Percentiles rank a stretch among this genome's conserved stretches.
Conservation (phyloP, 352 stramenopile genomes). For the Aphanomyces euteiches region DNA sequence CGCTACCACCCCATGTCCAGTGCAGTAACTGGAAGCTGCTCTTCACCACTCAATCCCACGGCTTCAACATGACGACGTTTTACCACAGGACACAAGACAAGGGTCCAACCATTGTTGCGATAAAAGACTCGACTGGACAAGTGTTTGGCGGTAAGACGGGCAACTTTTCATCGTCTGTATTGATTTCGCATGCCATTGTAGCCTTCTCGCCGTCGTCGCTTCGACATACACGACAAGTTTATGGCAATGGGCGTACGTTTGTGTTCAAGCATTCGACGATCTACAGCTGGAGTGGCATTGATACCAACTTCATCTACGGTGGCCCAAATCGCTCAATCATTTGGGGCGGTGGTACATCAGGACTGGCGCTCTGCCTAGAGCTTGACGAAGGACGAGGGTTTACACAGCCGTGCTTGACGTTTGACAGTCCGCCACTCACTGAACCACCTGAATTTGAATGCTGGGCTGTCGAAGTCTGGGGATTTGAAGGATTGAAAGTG, state of each 20-base stretch:
- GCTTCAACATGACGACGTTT: slow-evolving; percentile 63
- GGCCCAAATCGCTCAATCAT: slow-evolving; percentile 48
- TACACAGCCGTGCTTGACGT: slow-evolving; percentile 56
- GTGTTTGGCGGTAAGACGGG: slow-evolving; percentile 46
- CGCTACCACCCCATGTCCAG: slow-evolving; percentile 54
- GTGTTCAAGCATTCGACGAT: slow-evolving; percentile 58
- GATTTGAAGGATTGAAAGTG: slow-evolving; percentile 63
- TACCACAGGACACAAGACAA: slow-evolving; percentile 55
- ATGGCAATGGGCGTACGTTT: slow-evolving; percentile 73
- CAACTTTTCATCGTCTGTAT: background rate
- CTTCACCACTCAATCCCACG: slow-evolving; percentile 57
- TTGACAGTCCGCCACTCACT: slow-evolving; percentile 53
- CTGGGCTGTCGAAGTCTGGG: slow-evolving; percentile 65
- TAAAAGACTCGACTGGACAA: slow-evolving; percentile 65
- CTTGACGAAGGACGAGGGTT: slow-evolving; percentile 71
- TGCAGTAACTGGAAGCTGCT: slow-evolving; percentile 70
- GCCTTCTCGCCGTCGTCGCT: slow-evolving; percentile 68
- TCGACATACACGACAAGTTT: slow-evolving; percentile 48
- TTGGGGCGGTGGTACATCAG: slow-evolving; percentile 59
- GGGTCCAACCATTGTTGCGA: slow-evolving; percentile 57
- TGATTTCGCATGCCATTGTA: background rate
- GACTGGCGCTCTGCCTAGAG: slow-evolving; percentile 65
- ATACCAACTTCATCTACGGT: slow-evolving; percentile 71
- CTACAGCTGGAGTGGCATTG: slow-evolving; percentile 57
- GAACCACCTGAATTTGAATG: slow-evolving; percentile 53